Conservation (phyloP, 805 yeast genomes). For the Saccharomycopsis oosterbeekiorum region DNA sequence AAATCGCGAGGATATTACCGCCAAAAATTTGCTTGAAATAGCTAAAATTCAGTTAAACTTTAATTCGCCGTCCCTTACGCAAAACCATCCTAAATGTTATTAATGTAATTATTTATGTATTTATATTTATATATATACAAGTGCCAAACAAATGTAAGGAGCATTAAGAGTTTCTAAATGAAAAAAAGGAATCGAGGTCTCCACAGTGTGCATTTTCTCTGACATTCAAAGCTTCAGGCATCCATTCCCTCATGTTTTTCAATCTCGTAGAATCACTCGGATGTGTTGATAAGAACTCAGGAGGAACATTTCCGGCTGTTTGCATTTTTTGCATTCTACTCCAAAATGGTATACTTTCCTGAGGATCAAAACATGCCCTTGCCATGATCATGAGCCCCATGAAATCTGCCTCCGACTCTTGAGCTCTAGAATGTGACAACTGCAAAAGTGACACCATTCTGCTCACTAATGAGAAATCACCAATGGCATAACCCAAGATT, state of each 20-base stretch:
- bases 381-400: constrained; percentile 92
- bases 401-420: constrained; percentile 95
- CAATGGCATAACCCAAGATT: constrained; percentile 20
- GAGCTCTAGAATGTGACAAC: constrained; percentile 48
- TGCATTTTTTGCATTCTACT: constrained; percentile 25
- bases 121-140: not conserved
- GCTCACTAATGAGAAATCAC: not conserved
- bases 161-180: not conserved
- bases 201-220: constrained; percentile 13
- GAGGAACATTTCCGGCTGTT: constrained; percentile 25
- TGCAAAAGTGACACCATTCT: not conserved
- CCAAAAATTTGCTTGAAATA: no score
- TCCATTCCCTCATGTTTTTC: constrained; percentile 56
- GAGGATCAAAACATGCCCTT: constrained; percentile 75
- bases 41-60: no score
- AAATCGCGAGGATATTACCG: no score
- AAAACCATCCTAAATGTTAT: no score
- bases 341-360: constrained; percentile 73
- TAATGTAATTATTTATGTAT: no score
- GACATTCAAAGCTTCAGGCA: constrained; percentile 36
- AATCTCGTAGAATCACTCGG: constrained; percentile 76
- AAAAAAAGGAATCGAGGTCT: constrained; percentile 8
- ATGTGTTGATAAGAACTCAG: constrained; percentile 77
- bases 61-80: no score
- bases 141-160: not conserved